A percentile compares a stretch with the other conserved stretches of the same genome.
Conservation (phyloP, 805 yeast species). For the Millerozyma miso region DNA sequence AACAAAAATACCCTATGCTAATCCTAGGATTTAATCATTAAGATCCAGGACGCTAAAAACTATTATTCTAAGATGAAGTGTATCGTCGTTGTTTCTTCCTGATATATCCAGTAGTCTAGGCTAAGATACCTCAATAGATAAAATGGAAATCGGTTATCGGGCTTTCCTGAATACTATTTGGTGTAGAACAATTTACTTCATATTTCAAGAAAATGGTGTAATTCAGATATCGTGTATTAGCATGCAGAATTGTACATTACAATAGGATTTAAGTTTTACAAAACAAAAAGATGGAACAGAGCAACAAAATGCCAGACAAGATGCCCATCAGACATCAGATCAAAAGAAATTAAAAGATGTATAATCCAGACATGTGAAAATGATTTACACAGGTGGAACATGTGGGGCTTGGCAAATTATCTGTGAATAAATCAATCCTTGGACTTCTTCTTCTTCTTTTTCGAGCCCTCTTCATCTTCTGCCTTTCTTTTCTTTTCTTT, state of each 20-base stretch:
- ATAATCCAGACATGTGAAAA: too few relatives aligned
- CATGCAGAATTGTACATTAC: background rate
- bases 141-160: background rate
- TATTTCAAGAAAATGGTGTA: background rate
- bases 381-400: background rate
- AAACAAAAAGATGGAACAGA: background rate
- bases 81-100: too few relatives aligned
- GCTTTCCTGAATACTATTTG: background rate
- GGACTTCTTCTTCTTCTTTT: conserved; percentile 44
- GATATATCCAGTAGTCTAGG: background rate
- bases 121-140: background rate
- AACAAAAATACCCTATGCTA: too few relatives aligned
- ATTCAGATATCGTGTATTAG: background rate
- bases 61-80: too few relatives aligned
- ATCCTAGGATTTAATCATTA: too few relatives aligned
- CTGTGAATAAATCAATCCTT: conserved; percentile 28
- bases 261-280: background rate
- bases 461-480: conserved; percentile 35
- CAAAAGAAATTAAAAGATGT: background rate
- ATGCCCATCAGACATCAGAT: background rate
- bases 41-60: too few relatives aligned
- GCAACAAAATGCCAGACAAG: background rate
- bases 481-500: conserved; percentile 30
- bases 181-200: background rate
- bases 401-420: background rate